Conservation (phyloP, 805 yeast species). For the Millerago galiae region DNA sequence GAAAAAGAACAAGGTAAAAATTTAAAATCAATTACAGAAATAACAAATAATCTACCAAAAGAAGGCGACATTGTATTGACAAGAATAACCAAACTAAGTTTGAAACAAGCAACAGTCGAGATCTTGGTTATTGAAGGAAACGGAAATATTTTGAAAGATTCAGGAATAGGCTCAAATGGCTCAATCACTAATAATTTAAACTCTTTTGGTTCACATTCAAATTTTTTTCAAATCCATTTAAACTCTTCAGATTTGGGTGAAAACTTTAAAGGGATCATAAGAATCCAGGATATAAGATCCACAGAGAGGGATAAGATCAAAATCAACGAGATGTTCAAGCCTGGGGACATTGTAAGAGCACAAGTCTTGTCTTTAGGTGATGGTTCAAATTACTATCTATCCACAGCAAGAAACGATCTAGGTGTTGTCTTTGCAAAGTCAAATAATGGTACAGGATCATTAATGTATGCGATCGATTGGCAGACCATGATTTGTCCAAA, state of each 20-base stretch:
- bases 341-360: constrained; percentile 91
- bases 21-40: constrained; percentile 5
- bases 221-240: constrained; percentile 35
- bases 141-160: constrained; percentile 51
- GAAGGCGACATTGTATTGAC: constrained; percentile 83
- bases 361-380: constrained; percentile 81
- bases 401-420: constrained; percentile 84
- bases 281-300: constrained; percentile 84
- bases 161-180: constrained; percentile 61
- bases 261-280: constrained; percentile 76
- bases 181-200: constrained; percentile 30
- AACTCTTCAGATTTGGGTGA: constrained; percentile 76
- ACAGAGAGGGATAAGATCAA: constrained; percentile 87
- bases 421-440: constrained; percentile 90
- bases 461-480: constrained; percentile 92
- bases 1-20: constrained; percentile 1
- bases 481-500: constrained; percentile 80
- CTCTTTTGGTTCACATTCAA: constrained; percentile 53
- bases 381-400: constrained; percentile 82
- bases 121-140: constrained; percentile 62
- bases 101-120: constrained; percentile 72
- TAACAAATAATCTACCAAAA: constrained; percentile 55
- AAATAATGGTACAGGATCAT: constrained; percentile 57
- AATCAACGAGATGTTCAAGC: constrained; percentile 70
- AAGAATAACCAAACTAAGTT: constrained; percentile 58